Base-by-base conservation (phyloP, 2,329 filamentous ascomycete species). In the Neophaeococcomyces aloes region DNA sequence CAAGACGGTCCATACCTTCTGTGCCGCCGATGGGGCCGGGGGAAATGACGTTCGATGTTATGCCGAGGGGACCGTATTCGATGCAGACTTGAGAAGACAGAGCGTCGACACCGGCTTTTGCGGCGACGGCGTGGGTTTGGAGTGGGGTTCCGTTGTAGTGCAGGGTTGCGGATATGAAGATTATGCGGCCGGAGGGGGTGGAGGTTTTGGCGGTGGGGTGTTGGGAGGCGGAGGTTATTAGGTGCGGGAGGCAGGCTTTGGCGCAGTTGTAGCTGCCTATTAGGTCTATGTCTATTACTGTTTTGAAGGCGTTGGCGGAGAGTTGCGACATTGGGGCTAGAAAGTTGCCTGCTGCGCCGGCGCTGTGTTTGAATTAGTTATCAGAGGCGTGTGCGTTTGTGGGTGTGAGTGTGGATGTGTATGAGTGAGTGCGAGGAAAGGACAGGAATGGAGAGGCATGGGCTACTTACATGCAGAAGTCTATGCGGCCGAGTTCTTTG, bases 291-390 rank as follows among this genome's bases (percentile, higher is more conserved):
- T 96, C 91, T 57, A 96, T 89, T 52, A 98, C 91, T 0, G 85
- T 74, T 64, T 88, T 93, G 78, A 98, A 94, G 3, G 86, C 91
- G 60, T 96, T 96, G 46, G 83, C 67, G 31, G 79, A 86, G 38
- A 96, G 75, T 49, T 81, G 81, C 31, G 81, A 75, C 48, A 96
- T 81, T 3, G 89, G 83, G 0, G 86, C 83, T 17, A 98, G 73
- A 64, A 96, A 98, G 65, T 98, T 98, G 47, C 91, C 91, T 14
- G 91, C 91, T 11, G 91, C 91, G 39, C 91, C 91, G 15, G 89
- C 89, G 60, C 84, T 91, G 56, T 43, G n/a, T 29, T 8, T 21
- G 10, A 17, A 37, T 19, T n/a, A n/a, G 29, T 14, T 29, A 29
- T 29, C 38, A 39, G n/a, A n/a, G n/a, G n/a, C n/a, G n/a, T n/a